Evolutionary conservation across 2,329 filamentous ascomycete genomes (phyloP), one percentile per base, ranked within the genome.

Genomic region (Monosporascus sp.): DNA sequence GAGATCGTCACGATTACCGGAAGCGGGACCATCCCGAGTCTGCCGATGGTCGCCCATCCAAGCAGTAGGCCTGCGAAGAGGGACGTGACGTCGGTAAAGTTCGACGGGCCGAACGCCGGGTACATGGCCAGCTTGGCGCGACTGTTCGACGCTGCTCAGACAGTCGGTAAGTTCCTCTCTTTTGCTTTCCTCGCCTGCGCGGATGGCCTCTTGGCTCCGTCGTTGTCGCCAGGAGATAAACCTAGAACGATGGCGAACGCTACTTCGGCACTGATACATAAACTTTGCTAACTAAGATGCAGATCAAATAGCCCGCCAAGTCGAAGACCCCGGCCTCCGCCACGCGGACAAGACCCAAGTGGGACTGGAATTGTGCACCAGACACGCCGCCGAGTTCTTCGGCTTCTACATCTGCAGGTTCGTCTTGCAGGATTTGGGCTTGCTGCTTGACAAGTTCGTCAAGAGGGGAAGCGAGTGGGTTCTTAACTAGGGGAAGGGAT

Each of bases 391-490:
- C 37, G 94, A 99, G 71, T 99, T 99, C 72, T 99, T 99, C 69
- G 92, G 88, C 17, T 97, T 99, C 71, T 97, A 94, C 69, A 81
- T 99, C 27, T 97, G 93, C 71, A 87, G 94, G 18, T 99, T 99
- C 68, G 91, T 92, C n/a, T 76, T 99, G 55, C 79, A 85, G 4
- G 94, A 99, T 69, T 74, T 99, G 56, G 81, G 85, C 39, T 70
- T 94, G 67, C 78, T 99, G 75, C 77, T 99, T 61, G 94, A 99
- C 70, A 99, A 97, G 69, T 97, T 94, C 66, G 87, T 99, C 69
- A 99, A 99, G 78, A 84, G 92, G 60, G 92, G 93, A 24, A 96
- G 88, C 63, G 93, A 99, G 77, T 99, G 93, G 93, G 91, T 97
- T 35, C 62, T 66, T 37, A 61, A 53, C 48, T 66, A 53, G 55